phyloP scores from a whole-genome alignment of 768 basidiomycete species.

The Amanita exitialis region DNA sequence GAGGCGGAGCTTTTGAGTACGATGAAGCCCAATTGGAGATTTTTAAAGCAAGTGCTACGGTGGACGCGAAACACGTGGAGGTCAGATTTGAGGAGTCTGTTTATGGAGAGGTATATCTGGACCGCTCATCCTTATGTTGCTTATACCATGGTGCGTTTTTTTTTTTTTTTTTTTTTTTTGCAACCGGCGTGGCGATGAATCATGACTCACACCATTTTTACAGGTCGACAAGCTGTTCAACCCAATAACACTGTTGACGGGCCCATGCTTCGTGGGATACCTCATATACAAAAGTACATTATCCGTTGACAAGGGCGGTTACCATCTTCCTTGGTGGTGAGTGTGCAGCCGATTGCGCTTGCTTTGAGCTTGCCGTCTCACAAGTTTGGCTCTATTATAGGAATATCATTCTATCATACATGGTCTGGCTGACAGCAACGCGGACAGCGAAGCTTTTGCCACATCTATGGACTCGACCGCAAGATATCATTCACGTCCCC shows the following conservation, averaged over 20 bases:
- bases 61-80: conserved; percentile 97
- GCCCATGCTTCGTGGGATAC: conserved; percentile 69
- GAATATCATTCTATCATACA: conserved; percentile 60
- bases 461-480: conserved; percentile 69
- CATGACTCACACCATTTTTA: not conserved
- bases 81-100: conserved; percentile 78
- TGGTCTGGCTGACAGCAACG: conserved; percentile 62
- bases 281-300: conserved; percentile 75
- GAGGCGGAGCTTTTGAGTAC: conserved; percentile 83
- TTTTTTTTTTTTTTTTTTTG: no score
- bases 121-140: conserved; percentile 85
- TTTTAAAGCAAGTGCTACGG: conserved; percentile 85
- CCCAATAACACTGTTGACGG: conserved; percentile 78
- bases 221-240: conserved; percentile 83
- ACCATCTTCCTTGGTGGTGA: conserved; percentile 77
- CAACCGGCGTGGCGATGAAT: conserved; percentile 6
- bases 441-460: conserved; percentile 77
- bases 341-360: conserved; percentile 15
- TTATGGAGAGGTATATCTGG: conserved; percentile 85
- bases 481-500: conserved; percentile 75
- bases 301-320: conserved; percentile 55
- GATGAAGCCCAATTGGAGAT: conserved; percentile 96
- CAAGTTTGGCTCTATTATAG: conserved; percentile 21
- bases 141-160: conserved; percentile 86
- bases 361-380: not conserved